Conservation (phyloP, 805 yeast species). For the Grigorovia humatica region DNA sequence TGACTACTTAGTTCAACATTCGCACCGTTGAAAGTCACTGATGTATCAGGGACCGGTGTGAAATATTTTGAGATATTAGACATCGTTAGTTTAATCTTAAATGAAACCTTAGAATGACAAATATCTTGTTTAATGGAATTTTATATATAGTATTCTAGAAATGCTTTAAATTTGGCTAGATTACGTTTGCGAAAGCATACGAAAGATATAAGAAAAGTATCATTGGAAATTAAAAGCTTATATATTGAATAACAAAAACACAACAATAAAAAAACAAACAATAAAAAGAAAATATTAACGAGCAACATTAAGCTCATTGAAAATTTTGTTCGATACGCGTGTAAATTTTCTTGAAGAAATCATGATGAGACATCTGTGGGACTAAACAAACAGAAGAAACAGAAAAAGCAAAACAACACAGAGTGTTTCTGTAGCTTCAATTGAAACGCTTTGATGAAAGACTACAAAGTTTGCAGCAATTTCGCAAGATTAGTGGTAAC, state of each 20-base stretch:
- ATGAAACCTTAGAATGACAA: not conserved
- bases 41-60: slow-evolving; percentile 18
- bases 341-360: not conserved
- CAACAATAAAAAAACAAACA: not conserved
- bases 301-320: not conserved
- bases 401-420: not conserved
- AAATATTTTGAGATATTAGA: slow-evolving; percentile 17
- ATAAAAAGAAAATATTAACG: not conserved
- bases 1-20: slow-evolving; percentile 6
- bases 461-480: not conserved
- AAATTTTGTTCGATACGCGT: not conserved
- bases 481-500: not conserved
- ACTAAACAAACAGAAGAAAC: too few species aligned
- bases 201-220: not conserved
- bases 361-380: not conserved
- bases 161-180: not conserved
- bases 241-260: not conserved
- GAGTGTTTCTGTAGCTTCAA: not conserved
- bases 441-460: not conserved
- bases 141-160: too few species aligned
- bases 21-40: slow-evolving; percentile 18
- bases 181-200: not conserved
- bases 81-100: slow-evolving; percentile 6
- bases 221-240: not conserved
- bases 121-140: not conserved